Percentiles rank a stretch among this genome's conserved stretches.
These are phyloP conservation scores for Quercus cerris DNA, from an alignment of 306 rosid species.

Conservation along the genomic window DNA sequence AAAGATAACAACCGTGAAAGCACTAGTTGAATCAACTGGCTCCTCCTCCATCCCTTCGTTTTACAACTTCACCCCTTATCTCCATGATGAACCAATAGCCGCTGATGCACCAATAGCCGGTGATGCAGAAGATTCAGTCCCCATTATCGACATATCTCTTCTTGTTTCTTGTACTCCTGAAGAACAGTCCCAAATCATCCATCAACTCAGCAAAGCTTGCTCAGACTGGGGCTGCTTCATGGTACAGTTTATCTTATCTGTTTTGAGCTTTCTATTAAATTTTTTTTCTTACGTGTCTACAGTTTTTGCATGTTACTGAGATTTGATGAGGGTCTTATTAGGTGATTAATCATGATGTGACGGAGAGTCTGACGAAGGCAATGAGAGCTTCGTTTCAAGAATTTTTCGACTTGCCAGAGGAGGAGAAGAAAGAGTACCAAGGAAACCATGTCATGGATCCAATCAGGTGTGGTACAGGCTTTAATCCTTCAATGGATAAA, in stretches of 20 bases:
- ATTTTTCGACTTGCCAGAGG: no score
- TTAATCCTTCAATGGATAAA: no score
- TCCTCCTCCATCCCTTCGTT: slow-evolving; percentile 30
- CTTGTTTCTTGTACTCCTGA: slow-evolving; percentile 20
- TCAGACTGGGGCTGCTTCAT: no score
- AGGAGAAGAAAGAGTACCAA: no score
- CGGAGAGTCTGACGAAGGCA: slow-evolving; percentile 25
- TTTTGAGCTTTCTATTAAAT: no score
- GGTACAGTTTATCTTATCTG: no score
- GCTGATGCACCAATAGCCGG: background rate
- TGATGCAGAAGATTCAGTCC: slow-evolving; percentile 23
- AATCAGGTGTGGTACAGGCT: no score
- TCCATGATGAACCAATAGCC: background rate
- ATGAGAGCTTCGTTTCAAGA: slow-evolving; percentile 32
- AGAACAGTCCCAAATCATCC: slow-evolving; percentile 20
- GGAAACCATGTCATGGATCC: no score
- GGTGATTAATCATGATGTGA: slow-evolving; percentile 28
- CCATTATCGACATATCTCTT: slow-evolving; percentile 41
- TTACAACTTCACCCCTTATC: slow-evolving; percentile 9
- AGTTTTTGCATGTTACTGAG: no score
- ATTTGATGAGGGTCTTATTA: slow-evolving; percentile 30
- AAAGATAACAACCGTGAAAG: no score
- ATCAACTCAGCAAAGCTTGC: no score
- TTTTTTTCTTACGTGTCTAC: no score
- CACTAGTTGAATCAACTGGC: slow-evolving; percentile 16